Percentiles rank a stretch among this genome's conserved stretches.
Conservation (phyloP, 1,139 yeast genomes). For the Kurtzmaniella quercitrusa region DNA sequence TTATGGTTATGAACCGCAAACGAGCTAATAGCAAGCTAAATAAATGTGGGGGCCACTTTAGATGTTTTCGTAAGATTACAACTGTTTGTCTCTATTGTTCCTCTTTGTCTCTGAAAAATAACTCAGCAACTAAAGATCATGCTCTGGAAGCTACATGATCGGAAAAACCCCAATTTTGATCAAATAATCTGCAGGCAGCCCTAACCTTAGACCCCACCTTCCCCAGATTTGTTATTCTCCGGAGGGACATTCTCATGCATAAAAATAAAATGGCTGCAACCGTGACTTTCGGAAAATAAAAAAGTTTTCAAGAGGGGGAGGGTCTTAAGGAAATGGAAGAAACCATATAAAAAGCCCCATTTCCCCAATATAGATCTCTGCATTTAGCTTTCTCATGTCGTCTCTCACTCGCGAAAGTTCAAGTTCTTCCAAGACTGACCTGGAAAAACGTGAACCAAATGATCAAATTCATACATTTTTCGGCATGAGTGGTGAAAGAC, state of each 20-base stretch:
- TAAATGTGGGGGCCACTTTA: neutral
- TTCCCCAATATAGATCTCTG: neutral
- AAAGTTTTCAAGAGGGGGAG: neutral
- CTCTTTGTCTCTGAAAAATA: too few relatives aligned
- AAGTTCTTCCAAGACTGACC: neutral
- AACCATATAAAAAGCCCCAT: neutral
- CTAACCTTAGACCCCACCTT: neutral
- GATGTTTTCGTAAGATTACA: neutral
- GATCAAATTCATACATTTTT: conserved; percentile 10
- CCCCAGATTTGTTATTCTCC: neutral
- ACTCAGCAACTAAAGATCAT: too few relatives aligned
- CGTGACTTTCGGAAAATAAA: neutral
- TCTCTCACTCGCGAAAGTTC: neutral
- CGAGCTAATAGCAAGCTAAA: neutral
- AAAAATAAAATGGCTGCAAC: neutral
- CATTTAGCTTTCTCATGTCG: neutral
- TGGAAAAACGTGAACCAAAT: neutral
- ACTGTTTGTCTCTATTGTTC: neutral
- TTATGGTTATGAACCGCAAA: neutral
- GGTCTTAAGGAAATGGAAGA: neutral
- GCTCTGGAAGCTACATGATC: too few relatives aligned
- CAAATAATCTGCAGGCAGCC: too few relatives aligned
- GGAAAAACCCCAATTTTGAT: too few relatives aligned
- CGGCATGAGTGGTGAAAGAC: conserved; percentile 23
- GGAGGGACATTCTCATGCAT: neutral